Conservation (phyloP, 768 basidiomycete genomes). For the Suillus hirtellus region DNA sequence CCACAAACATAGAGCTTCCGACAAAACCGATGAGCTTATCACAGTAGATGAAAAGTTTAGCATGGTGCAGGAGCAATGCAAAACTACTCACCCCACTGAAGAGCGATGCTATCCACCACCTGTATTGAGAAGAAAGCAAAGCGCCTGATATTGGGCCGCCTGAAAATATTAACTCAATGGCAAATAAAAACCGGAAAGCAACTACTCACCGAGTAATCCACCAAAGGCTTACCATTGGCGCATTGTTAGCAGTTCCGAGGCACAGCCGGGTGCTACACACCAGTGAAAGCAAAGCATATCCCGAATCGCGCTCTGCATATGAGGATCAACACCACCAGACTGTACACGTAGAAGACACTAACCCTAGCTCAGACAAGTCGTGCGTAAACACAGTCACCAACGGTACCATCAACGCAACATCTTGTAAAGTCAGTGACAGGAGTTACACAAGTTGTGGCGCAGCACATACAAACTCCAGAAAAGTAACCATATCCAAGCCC, state of each 20-base stretch:
- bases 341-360: constrained; percentile 10
- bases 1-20: background rate
- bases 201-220: constrained; percentile 21
- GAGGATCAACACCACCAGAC: background rate
- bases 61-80: background rate
- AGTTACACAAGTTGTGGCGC: background rate
- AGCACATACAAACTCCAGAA: constrained; percentile 41
- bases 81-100: constrained; percentile 45
- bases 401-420: constrained; percentile 43
- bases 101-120: constrained; percentile 58
- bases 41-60: background rate
- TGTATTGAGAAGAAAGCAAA: constrained; percentile 46
- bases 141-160: constrained; percentile 61
- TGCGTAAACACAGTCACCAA: constrained; percentile 45
- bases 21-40: background rate
- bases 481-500: constrained; percentile 51
- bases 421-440: constrained; percentile 19
- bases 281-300: constrained; percentile 48
- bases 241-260: too few relatives aligned
- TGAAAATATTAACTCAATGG: constrained; percentile 19
- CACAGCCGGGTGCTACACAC: constrained; percentile 22
- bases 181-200: background rate
- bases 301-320: constrained; percentile 40
- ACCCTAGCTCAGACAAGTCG: constrained; percentile 53
- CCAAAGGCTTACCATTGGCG: constrained; percentile 21